Conservation (phyloP, 176 grass and related monocot genomes). For the Carex scoparia region DNA sequence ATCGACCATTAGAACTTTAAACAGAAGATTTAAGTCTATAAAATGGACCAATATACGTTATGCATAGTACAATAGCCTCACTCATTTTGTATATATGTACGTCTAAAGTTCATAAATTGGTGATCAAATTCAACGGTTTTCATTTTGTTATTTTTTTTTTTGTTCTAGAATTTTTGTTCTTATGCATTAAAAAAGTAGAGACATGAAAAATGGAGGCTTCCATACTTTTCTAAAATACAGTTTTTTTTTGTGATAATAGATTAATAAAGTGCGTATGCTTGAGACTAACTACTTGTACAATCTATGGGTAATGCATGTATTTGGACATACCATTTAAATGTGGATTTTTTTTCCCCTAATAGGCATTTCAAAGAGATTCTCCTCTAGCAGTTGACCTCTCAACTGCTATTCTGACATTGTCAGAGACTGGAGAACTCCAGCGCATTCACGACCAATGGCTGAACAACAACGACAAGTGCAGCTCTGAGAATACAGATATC, state of each 20-base stretch:
- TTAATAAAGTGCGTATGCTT: background rate
- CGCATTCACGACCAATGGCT: conserved; percentile 67
- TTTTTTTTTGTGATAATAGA: background rate
- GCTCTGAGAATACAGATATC: conserved; percentile 31
- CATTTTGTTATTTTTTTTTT: background rate
- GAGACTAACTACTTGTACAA: background rate
- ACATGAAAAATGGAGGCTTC: background rate
- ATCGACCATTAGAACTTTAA: no score
- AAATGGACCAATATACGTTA: no score
- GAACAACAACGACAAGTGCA: conserved; percentile 16
- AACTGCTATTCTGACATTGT: conserved; percentile 68
- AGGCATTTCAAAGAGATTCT: conserved; percentile 88
- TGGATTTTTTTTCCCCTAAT: conserved; percentile 2
- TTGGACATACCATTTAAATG: background rate
- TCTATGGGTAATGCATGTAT: no score
- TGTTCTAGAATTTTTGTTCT: background rate
- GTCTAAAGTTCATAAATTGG: background rate
- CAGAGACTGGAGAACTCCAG: conserved; percentile 77
- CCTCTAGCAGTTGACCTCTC: conserved; percentile 68
- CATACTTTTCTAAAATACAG: background rate
- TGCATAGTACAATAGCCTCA: no score
- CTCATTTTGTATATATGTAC: background rate
- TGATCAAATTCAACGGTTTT: background rate
- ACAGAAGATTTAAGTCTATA: no score
- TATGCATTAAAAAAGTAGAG: background rate